These are phyloP conservation scores for Phytophthora kernoviae DNA, from an alignment of 352 stramenopile genomes.

Conservation along the genomic window DNA sequence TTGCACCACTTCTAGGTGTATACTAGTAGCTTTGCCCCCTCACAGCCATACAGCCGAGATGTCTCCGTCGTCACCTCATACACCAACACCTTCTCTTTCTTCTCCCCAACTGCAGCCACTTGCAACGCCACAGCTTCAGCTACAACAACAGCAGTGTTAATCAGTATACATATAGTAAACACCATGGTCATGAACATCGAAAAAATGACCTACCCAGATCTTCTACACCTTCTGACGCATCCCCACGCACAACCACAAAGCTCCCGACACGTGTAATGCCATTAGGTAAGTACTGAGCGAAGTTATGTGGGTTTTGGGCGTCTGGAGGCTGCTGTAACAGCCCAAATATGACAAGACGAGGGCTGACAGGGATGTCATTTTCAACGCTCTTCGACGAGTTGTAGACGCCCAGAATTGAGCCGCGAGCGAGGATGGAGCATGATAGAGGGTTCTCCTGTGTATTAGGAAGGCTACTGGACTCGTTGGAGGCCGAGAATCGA, in stretches of 20 bases:
- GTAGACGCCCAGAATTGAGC: constrained; percentile 30
- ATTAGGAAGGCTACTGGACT: constrained; percentile 1
- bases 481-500: constrained; percentile 31
- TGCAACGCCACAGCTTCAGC: constrained; percentile 19
- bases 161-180: constrained; percentile 2
- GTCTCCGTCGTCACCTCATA: constrained; percentile 19
- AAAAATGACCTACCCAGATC: constrained; percentile 16
- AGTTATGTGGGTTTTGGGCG: constrained; percentile 14
- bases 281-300: constrained; percentile 23
- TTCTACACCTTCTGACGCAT: constrained; percentile 8
- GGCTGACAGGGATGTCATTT: constrained; percentile 8
- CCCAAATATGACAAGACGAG: constrained; percentile 34
- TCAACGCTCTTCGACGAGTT: constrained; percentile 1
- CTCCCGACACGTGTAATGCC: constrained; percentile 33
- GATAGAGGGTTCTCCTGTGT: not conserved
- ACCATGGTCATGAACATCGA: not conserved
- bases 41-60: constrained; percentile 23
- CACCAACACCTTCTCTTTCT: constrained; percentile 20
- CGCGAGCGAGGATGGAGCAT: constrained; percentile 18
- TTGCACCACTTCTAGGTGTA: constrained; percentile 40
- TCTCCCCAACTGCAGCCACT: not conserved
- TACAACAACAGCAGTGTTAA: not conserved
- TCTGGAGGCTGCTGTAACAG: constrained; percentile 18
- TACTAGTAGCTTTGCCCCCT: constrained; percentile 3
- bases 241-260: constrained; percentile 25